Conservation (phyloP, 148 eudicot genomes). For the Talinum fruticosum region DNA sequence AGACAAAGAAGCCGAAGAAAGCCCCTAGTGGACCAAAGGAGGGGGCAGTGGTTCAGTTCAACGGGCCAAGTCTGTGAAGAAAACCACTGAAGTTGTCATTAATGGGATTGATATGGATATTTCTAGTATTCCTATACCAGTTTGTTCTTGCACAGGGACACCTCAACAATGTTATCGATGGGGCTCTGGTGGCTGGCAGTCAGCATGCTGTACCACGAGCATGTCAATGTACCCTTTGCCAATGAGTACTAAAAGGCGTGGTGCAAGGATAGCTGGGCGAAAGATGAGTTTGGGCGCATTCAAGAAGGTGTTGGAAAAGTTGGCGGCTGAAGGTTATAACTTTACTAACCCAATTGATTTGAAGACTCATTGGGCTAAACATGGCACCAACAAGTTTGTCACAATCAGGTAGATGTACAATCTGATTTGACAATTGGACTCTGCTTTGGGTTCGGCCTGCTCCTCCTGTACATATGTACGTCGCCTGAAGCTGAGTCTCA, state of each 20-base stretch:
- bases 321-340: slow-evolving; percentile 54
- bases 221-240: slow-evolving; percentile 54
- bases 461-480: slow-evolving; percentile 47
- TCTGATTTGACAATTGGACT: slow-evolving; percentile 33
- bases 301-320: slow-evolving; percentile 50
- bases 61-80: slow-evolving; percentile 43
- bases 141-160: slow-evolving; percentile 43
- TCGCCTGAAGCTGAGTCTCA: slow-evolving; percentile 37
- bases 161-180: slow-evolving; percentile 51
- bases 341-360: slow-evolving; percentile 46
- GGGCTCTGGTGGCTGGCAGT: slow-evolving; percentile 57
- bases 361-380: slow-evolving; percentile 53
- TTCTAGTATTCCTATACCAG: slow-evolving; percentile 48
- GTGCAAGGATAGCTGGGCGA: slow-evolving; percentile 51
- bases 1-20: slow-evolving; percentile 42
- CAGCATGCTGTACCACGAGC: slow-evolving; percentile 45
- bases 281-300: slow-evolving; percentile 54
- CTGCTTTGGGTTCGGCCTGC: slow-evolving; percentile 36
- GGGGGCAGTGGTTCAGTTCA: slow-evolving; percentile 37
- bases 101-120: slow-evolving; percentile 49
- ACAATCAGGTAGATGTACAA: slow-evolving; percentile 47
- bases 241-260: slow-evolving; percentile 48
- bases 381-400: slow-evolving; percentile 54
- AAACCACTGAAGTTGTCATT: slow-evolving; percentile 44
- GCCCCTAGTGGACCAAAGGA: slow-evolving; percentile 36